phyloP scores from a whole-genome alignment of 2,329 filamentous ascomycete species.

The Claviceps sp. region DNA sequence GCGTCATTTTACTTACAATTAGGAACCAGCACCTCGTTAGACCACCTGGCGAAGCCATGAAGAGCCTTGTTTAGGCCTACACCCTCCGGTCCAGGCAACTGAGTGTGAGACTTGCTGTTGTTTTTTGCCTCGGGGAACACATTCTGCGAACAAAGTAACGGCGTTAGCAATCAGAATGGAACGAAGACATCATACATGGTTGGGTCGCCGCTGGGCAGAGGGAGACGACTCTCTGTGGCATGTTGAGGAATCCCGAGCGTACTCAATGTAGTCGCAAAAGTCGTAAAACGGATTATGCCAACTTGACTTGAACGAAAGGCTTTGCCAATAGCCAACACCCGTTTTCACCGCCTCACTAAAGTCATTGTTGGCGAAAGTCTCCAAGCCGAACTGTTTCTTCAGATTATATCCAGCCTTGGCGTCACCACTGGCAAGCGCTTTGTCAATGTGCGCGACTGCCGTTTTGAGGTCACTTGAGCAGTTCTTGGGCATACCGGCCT shows the following conservation, averaged over 20 bases:
- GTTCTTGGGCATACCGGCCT: conserved; percentile 32
- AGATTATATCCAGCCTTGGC: conserved; percentile 25
- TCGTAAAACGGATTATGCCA: conserved; percentile 19
- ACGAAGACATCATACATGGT: no score
- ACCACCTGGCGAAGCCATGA: conserved; percentile 42
- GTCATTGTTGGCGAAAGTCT: conserved; percentile 29
- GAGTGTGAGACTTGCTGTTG: neutral
- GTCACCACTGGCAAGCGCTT: conserved; percentile 26
- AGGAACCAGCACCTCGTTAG: conserved; percentile 17
- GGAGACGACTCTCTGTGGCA: neutral
- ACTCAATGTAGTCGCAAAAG: conserved; percentile 22
- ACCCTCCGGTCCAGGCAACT: conserved; percentile 18
- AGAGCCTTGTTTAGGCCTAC: conserved; percentile 40
- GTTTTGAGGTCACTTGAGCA: conserved; percentile 50
- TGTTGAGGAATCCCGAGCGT: neutral
- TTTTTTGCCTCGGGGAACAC: conserved; percentile 9
- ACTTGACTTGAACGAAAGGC: conserved; percentile 17
- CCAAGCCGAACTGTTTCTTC: conserved; percentile 27
- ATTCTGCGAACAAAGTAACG: conserved; percentile 22
- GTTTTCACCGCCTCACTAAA: conserved; percentile 24
- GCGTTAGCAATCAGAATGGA: neutral
- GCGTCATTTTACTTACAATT: neutral
- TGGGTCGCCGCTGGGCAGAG: conserved; percentile 13
- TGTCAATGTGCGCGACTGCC: conserved; percentile 33
- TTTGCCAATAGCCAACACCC: conserved; percentile 18